Percentiles rank a stretch among this genome's conserved stretches.
These are phyloP conservation scores for Thymus quinquecostatus DNA, from an alignment of 257 asterid genomes.

Conservation along the genomic window DNA sequence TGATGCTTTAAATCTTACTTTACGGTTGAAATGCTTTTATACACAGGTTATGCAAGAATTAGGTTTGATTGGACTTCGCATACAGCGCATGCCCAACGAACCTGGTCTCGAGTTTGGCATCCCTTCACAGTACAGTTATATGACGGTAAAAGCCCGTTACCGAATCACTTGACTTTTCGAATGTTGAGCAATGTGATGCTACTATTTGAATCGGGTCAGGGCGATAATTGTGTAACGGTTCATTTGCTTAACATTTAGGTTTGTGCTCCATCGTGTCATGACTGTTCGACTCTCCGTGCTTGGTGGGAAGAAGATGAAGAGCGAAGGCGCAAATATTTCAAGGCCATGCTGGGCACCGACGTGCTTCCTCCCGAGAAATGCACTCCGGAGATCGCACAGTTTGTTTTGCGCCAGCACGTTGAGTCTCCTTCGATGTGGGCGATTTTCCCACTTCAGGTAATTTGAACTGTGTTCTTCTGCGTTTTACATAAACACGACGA, in stretches of 20 bases:
- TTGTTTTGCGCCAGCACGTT: constrained; percentile 74
- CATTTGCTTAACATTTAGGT: constrained; percentile 47
- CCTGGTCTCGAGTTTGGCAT: constrained; percentile 83
- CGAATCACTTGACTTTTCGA: not conserved
- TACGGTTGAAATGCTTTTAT: constrained; percentile 28
- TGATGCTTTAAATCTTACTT: not conserved
- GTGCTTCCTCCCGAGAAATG: constrained; percentile 77
- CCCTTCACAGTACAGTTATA: constrained; percentile 89
- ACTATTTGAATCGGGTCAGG: not conserved
- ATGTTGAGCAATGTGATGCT: not conserved
- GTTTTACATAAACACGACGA: not conserved
- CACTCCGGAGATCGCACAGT: constrained; percentile 75
- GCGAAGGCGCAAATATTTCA: constrained; percentile 63
- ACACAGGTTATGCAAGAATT: constrained; percentile 98
- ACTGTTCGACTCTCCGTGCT: constrained; percentile 94
- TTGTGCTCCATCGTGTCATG: constrained; percentile 98
- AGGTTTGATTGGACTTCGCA: constrained; percentile 87
- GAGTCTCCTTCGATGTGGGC: constrained; percentile 99
- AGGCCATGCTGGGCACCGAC: constrained; percentile 72
- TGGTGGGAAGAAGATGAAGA: constrained; percentile 99
- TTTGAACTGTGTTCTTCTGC: not conserved
- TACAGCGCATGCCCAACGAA: constrained; percentile 96
- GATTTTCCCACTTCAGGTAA: constrained; percentile 96
- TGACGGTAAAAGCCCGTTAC: constrained; percentile 66
- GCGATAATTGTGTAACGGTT: not conserved